Percentiles rank a stretch among this genome's conserved stretches.
Evolutionary conservation across 192 early-diverging fungal genomes (phyloP).

Genomic region (Paraglomus brasilianum): DNA sequence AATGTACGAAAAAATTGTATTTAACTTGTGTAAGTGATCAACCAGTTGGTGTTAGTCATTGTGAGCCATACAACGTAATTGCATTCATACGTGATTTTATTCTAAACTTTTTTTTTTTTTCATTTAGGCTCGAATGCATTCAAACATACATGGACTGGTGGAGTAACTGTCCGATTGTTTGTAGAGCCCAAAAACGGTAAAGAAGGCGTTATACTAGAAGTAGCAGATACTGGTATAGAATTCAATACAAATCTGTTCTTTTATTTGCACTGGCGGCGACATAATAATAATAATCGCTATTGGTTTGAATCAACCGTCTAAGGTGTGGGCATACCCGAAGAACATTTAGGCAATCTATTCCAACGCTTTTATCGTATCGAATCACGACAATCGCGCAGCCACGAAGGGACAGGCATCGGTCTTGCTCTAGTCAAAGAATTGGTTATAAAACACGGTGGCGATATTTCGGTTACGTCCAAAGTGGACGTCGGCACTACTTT

Average conservation of each 20-base stretch:
- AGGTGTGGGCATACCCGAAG: slow-evolving; percentile 53
- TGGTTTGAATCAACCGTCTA: slow-evolving; percentile 34
- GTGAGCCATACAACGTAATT: not conserved
- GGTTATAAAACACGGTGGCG: slow-evolving; percentile 52
- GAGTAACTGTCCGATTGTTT: slow-evolving; percentile 52
- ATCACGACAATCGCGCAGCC: slow-evolving; percentile 47
- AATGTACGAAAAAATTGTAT: slow-evolving; percentile 63
- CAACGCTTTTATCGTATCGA: slow-evolving; percentile 64
- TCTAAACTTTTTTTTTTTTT: not conserved
- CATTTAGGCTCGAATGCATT: slow-evolving; percentile 43
- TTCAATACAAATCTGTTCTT: not conserved
- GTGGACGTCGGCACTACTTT: slow-evolving; percentile 52
- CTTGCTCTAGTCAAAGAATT: slow-evolving; percentile 54
- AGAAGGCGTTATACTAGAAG: slow-evolving; percentile 37
- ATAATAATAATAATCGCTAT: not conserved
- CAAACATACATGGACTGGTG: slow-evolving; percentile 51
- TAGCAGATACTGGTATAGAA: slow-evolving; percentile 35
- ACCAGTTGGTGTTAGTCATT: not conserved
- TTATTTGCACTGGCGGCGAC: not conserved
- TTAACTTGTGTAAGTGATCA: slow-evolving; percentile 45
- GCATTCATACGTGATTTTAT: not conserved
- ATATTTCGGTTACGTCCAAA: slow-evolving; percentile 38
- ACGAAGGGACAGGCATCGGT: slow-evolving; percentile 64
- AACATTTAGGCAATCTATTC: slow-evolving; percentile 50
- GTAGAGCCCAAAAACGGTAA: slow-evolving; percentile 37